Evolutionary conservation across 208 protist genomes (phyloP), one percentile per base, ranked within the genome.

Genomic region (Leishmania amazonensis): DNA sequence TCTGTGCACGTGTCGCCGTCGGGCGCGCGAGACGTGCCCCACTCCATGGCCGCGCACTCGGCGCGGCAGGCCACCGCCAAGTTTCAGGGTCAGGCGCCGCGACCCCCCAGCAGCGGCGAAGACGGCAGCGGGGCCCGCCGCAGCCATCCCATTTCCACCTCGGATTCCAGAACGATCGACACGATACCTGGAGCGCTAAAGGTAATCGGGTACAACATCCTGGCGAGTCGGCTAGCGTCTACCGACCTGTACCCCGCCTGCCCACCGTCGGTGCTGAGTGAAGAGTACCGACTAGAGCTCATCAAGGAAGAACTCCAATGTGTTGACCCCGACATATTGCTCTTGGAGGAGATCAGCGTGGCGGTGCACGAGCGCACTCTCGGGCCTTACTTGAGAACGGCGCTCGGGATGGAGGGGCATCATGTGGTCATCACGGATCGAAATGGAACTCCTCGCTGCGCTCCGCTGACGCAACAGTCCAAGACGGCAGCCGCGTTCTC

Each of bases 121-220:
- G 73, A 31, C 40, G 9, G 35, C 42, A 51, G 51, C 35, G 38
- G 70, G 4, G 3, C 38, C 6, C 31, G 54, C 31, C 75, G 35
- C n/a, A 38, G 60, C 9, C 3, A 24, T 53, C 17, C 47, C 3
- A 38, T 21, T 19, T 70, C n/a, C 13, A n/a, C 45, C 0, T 28
- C 49, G 15, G 49, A 64, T 1, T 28, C 9, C 5, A 86, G 76
- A 75, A 62, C 62, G 31, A 54, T 86, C 31, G 78, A 81, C 6
- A 28, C 75, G 5, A 77, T 83, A 17, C 83, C 83, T 2, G 83
- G 85, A 4, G 80, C 75, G 28, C 38, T 97, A 42, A 93, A 89
- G 74, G 71, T 97, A 62, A 86, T 94, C 24, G 87, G 88, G 76
- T 96, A 97, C 81, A 97, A 97, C 80, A 93, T 97, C 72, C 75